Evolutionary conservation across 495 filamentous ascomycete genomes (phyloP).

Genomic region (Extremus antarcticus): DNA sequence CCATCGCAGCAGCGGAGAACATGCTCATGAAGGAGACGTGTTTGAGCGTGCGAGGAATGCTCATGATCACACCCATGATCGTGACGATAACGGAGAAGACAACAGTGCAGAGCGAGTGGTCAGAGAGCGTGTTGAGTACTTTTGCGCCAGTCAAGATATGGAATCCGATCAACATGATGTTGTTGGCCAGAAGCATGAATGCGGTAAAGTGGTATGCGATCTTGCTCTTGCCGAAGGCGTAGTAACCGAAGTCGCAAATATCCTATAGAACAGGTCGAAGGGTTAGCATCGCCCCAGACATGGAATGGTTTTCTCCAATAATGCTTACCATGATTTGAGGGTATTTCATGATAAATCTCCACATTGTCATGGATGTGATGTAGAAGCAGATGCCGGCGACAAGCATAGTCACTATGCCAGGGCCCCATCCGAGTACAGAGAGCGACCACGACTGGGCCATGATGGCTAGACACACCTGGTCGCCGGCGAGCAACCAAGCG

Average conservation of each 20-base stretch:
- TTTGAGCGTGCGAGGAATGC: constrained; percentile 4
- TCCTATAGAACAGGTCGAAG: no score
- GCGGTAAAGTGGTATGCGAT: constrained; percentile 74
- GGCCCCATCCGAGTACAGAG: constrained; percentile 71
- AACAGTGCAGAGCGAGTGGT: constrained; percentile 54
- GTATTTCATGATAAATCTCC: constrained; percentile 35
- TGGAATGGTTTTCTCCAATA: no score
- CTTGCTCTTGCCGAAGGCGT: constrained; percentile 66
- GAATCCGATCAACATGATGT: constrained; percentile 74
- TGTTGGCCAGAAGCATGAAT: constrained; percentile 79
- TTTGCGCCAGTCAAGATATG: constrained; percentile 67
- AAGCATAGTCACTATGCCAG: constrained; percentile 68
- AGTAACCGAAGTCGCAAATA: constrained; percentile 80
- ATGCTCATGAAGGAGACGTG: constrained; percentile 53
- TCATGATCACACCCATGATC: constrained; percentile 8
- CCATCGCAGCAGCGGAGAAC: constrained; percentile 66
- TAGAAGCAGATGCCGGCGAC: constrained; percentile 67
- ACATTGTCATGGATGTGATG: constrained; percentile 60
- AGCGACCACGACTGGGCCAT: constrained; percentile 89
- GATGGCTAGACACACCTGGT: constrained; percentile 84
- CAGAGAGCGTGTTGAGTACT: constrained; percentile 75
- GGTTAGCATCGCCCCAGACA: no score
- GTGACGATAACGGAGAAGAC: constrained; percentile 50
- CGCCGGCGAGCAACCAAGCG: constrained; percentile 70
- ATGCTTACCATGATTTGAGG: neutral